Conservation (phyloP, 495 filamentous ascomycete species). For the Aspergillus ostianus region DNA sequence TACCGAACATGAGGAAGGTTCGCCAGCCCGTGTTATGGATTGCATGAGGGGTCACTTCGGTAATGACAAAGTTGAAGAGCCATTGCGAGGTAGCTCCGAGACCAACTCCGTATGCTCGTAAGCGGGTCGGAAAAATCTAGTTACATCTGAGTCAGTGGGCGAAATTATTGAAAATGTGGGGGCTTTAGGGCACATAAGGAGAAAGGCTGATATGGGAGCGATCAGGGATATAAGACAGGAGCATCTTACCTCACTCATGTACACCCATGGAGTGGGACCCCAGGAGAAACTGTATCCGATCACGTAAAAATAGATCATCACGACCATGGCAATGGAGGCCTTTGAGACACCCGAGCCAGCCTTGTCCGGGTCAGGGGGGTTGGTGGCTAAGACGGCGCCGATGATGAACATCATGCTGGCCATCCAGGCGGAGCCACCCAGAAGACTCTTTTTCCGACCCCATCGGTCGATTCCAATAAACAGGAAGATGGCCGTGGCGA, state of each 20-base stretch:
- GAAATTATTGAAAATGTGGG: background rate
- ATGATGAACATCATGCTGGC: constrained; percentile 72
- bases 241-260: constrained; percentile 44
- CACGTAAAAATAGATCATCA: constrained; percentile 57
- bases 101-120: constrained; percentile 69
- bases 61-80: constrained; percentile 48
- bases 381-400: constrained; percentile 59
- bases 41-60: constrained; percentile 35
- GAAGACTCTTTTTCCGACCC: constrained; percentile 63
- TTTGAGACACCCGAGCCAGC: constrained; percentile 23
- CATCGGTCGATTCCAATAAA: constrained; percentile 67
- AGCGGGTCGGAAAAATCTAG: constrained; percentile 71
- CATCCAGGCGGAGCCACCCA: constrained; percentile 69
- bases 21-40: constrained; percentile 50
- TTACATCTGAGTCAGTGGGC: constrained; percentile 21
- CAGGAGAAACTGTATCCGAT: constrained; percentile 43
- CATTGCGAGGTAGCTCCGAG: constrained; percentile 57
- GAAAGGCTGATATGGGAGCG: background rate
- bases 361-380: constrained; percentile 36
- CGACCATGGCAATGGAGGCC: constrained; percentile 48
- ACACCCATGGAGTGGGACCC: constrained; percentile 52
- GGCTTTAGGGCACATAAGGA: background rate
- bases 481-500: constrained; percentile 60
- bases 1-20: constrained; percentile 56
- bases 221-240: background rate